Evolutionary conservation across 495 filamentous ascomycete species (phyloP).

Genomic region (Penicillium samsonianum): DNA sequence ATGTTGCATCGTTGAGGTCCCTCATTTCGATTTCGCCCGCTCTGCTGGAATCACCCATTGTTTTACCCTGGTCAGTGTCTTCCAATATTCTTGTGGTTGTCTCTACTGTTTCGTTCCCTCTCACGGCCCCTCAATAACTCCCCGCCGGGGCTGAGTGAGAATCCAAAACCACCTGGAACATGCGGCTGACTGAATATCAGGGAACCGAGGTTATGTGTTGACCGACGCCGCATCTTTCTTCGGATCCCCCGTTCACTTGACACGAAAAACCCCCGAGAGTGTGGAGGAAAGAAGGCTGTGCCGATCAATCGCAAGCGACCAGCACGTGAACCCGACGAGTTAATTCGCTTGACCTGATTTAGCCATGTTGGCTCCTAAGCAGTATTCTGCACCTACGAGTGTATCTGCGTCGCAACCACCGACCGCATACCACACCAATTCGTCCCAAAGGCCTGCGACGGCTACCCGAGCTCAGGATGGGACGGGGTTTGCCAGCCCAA

Average conservation of each 20-base stretch:
- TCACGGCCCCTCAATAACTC: neutral
- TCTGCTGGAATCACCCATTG: constrained; percentile 4
- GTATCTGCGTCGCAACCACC: constrained; percentile 55
- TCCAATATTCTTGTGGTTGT: constrained; percentile 2
- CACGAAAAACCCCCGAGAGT: constrained; percentile 13
- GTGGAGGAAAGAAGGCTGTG: constrained; percentile 17
- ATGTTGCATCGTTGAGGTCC: constrained; percentile 12
- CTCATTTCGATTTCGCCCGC: constrained; percentile 21
- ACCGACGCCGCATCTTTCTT: constrained; percentile 13
- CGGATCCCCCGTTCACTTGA: constrained; percentile 13
- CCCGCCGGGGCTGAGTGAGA: constrained; percentile 3
- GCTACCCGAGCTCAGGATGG: constrained; percentile 60
- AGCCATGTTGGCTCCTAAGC: constrained; percentile 87
- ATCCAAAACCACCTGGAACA: constrained; percentile 3
- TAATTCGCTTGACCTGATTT: constrained; percentile 4
- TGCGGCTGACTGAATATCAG: constrained; percentile 16
- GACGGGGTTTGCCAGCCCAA: constrained; percentile 75
- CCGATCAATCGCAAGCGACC: constrained; percentile 2
- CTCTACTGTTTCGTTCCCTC: neutral
- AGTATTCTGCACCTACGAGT: constrained; percentile 67
- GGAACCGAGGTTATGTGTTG: constrained; percentile 26
- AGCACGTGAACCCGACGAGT: constrained; percentile 4
- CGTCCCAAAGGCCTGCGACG: constrained; percentile 52
- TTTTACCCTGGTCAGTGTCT: constrained; percentile 13
- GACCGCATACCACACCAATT: constrained; percentile 52